Conservation (phyloP, 352 stramenopile species). For the Phytophthora macrochlamydospora region DNA sequence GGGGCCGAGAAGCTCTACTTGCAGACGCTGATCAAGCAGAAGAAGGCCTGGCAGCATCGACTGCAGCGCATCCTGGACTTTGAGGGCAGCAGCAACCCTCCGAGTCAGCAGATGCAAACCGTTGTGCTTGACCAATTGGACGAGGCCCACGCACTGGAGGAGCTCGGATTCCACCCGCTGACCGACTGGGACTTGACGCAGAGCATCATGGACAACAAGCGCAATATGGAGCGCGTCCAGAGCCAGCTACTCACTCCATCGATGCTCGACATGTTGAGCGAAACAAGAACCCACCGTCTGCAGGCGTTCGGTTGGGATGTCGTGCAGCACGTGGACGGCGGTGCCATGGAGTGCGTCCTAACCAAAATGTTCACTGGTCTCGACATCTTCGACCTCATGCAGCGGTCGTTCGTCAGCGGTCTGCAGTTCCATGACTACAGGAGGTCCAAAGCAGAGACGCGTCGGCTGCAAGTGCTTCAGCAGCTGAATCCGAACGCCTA, state of each 20-base stretch:
- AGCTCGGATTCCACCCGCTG: conserved; percentile 26
- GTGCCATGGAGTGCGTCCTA: conserved; percentile 27
- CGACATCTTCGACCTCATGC: conserved; percentile 16
- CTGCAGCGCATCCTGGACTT: conserved; percentile 24
- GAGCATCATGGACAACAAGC: conserved; percentile 22
- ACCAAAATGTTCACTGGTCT: conserved; percentile 27
- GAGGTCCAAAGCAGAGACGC: conserved; percentile 29
- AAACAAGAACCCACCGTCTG: conserved; percentile 1
- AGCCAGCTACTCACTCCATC: conserved; percentile 3
- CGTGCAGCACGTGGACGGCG: conserved; percentile 11
- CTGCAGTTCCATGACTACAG: conserved; percentile 18
- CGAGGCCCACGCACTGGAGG: not conserved
- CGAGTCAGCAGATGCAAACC: not conserved
- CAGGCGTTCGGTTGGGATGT: conserved; percentile 27
- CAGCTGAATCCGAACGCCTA: conserved; percentile 16
- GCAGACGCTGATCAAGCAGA: conserved; percentile 29
- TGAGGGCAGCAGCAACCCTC: not conserved
- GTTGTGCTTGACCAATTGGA: not conserved
- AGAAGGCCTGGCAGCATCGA: conserved; percentile 31
- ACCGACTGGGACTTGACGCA: conserved; percentile 18
- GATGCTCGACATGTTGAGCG: not conserved
- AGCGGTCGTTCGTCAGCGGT: conserved; percentile 25
- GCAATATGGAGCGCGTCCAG: conserved; percentile 18
- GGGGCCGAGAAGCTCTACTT: conserved; percentile 40
- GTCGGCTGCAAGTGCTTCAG: conserved; percentile 28